These are phyloP conservation scores for Melastoma candidum DNA, from an alignment of 441 rosid genomes.

Conservation along the genomic window DNA sequence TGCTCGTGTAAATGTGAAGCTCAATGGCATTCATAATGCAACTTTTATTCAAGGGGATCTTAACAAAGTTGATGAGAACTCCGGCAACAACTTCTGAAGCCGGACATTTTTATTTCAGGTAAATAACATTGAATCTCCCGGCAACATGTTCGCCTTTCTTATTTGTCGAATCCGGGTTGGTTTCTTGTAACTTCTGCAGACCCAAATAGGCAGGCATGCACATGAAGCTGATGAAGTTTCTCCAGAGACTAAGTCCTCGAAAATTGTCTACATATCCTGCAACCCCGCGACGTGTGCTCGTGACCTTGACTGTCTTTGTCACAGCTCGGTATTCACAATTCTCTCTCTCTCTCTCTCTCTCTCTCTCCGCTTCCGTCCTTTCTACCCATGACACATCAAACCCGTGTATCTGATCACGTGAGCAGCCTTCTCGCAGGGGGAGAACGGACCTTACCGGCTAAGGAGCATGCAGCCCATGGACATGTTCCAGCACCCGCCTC, in stretches of 20 bases:
- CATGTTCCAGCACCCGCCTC: conserved; percentile 97
- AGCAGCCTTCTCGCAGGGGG: conserved; percentile 33
- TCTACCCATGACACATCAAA: conserved; percentile 5
- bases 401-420: no score
- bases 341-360: background rate
- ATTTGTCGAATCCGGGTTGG: background rate
- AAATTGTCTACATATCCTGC: conserved; percentile 79
- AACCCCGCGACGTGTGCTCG: conserved; percentile 93
- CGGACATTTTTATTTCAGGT: conserved; percentile 86
- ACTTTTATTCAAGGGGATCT: conserved; percentile 91
- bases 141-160: background rate
- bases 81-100: conserved; percentile 75
- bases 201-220: conserved; percentile 97
- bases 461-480: conserved; percentile 79
- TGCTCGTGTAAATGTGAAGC: conserved; percentile 62
- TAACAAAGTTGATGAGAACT: conserved; percentile 69
- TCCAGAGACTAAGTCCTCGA: conserved; percentile 71
- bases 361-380: background rate
- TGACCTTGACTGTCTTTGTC: conserved; percentile 94
- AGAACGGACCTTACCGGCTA: conserved; percentile 65
- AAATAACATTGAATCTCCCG: background rate
- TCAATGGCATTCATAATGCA: conserved; percentile 73
- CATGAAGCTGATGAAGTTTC: conserved; percentile 80
- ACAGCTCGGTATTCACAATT: conserved; percentile 44
- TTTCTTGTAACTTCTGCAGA: conserved; percentile 30